Base-by-base conservation (phyloP, 768 basidiomycete species). In the Boletus sp. region DNA sequence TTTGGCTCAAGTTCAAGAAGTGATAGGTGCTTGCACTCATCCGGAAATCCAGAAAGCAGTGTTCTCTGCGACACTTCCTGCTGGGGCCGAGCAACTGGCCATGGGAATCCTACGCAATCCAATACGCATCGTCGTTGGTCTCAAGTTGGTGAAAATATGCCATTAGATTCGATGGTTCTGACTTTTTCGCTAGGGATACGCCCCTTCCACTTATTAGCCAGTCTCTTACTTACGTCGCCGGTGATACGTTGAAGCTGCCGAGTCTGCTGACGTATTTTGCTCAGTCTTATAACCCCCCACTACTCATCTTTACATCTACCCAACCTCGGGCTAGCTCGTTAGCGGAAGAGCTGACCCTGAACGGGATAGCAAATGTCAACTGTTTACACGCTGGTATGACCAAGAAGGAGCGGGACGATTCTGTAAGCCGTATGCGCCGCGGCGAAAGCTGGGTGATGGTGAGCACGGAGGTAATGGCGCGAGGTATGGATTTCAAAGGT, bases 401-500 rank as follows among this genome's bases (percentile, higher is more conserved):
- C 4, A 87, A 84, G 64, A 88, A 88, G 63, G 90, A 94, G 70
- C 81, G 97, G 51, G 92, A 95, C 63, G 85, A 94, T 64, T 84
- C 89, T 17, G 79, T 97, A 10, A 76, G 79, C 38, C 82, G 88
- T 33, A 96, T 99, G 87, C 85, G 91, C 27, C 79, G 78, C 62
- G 97, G 95, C 0, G 83, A 91, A 67, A 88, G 91, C 56, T 98
- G 97, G 97, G 83, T 95, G 33, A 83, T 98, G 82, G 82, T 99
- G 43, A 91, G 88, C 60, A 99, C 97, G 23, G 97, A 99, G 69
- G 90, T 98, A 47, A 90, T 98, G 91, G 93, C 93, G 23, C 82
- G 97, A 61, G 97, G 97, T 4, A 94, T 99, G 88, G 97, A 98
- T 67, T 98, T 99, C 77, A 90, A 88, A 69, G 94, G 95, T 10